These are phyloP conservation scores for Phialocephala sp. DNA, from an alignment of 2,329 filamentous ascomycete species.

Conservation along the genomic window DNA sequence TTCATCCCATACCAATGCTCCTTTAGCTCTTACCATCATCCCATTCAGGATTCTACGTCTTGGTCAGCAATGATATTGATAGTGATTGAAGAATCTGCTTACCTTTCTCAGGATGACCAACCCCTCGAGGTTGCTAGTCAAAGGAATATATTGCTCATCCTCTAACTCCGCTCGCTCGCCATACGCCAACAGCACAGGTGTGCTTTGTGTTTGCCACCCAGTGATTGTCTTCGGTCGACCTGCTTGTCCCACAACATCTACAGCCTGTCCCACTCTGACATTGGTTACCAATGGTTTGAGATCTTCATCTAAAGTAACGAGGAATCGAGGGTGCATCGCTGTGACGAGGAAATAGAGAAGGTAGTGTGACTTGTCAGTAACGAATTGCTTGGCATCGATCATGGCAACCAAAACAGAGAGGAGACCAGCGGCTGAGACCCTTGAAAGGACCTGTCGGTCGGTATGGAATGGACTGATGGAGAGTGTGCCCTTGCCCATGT, in stretches of 20 bases:
- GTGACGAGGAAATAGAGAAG: slow-evolving; percentile 97
- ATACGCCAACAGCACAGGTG: slow-evolving; percentile 92
- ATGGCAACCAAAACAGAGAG: slow-evolving; percentile 90
- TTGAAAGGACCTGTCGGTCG: slow-evolving; percentile 92
- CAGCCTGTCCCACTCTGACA: slow-evolving; percentile 95
- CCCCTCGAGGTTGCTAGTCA: slow-evolving; percentile 91
- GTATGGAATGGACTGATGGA: slow-evolving; percentile 99
- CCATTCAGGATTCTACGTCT: slow-evolving; percentile 60
- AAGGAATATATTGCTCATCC: slow-evolving; percentile 93
- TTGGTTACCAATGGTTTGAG: slow-evolving; percentile 94
- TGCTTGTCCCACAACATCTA: slow-evolving; percentile 96
- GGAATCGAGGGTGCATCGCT: slow-evolving; percentile 95
- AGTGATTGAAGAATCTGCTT: slow-evolving; percentile 44
- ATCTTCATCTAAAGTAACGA: slow-evolving; percentile 94
- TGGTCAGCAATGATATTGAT: slow-evolving; percentile 20
- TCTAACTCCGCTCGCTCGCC: slow-evolving; percentile 96
- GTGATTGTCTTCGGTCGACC: slow-evolving; percentile 98
- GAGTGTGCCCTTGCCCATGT: slow-evolving; percentile 99
- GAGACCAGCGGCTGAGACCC: slow-evolving; percentile 87
- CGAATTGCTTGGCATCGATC: slow-evolving; percentile 91
- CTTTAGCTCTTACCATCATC: slow-evolving; percentile 52
- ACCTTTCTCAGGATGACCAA: slow-evolving; percentile 98
- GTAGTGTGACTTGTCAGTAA: slow-evolving; percentile 76
- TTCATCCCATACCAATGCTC: slow-evolving; percentile 30
- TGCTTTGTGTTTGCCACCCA: slow-evolving; percentile 99